These are phyloP conservation scores for Dryadomyces sulphureus DNA, from an alignment of 2,329 filamentous ascomycete genomes.

Conservation along the genomic window DNA sequence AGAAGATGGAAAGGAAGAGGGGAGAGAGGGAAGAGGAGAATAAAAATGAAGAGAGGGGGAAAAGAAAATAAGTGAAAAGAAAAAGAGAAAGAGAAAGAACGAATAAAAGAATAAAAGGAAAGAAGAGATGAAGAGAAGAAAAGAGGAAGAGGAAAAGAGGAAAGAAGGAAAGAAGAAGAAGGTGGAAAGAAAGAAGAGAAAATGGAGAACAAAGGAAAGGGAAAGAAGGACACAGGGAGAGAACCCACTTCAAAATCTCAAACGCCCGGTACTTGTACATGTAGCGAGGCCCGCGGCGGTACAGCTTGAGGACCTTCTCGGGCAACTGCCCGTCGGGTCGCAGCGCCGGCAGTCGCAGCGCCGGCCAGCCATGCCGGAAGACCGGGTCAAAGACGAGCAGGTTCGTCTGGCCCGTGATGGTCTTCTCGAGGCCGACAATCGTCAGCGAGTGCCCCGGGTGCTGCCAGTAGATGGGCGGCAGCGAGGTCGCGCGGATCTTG, in stretches of 20 bases:
- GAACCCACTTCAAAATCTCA: constrained; percentile 56
- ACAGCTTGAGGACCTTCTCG: constrained; percentile 48
- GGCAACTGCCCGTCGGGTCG: constrained; percentile 29
- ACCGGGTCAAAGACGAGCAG: constrained; percentile 82
- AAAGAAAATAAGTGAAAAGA: no score
- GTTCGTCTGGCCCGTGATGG: constrained; percentile 45
- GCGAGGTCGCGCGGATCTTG: constrained; percentile 54
- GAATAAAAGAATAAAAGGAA: not conserved
- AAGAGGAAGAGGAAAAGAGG: not conserved
- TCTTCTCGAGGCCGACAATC: constrained; percentile 70
- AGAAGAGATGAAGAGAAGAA: not conserved
- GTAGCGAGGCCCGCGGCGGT: constrained; percentile 55
- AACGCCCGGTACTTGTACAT: constrained; percentile 60
- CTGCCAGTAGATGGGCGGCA: constrained; percentile 84
- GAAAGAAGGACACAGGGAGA: no score
- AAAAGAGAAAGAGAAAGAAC: no score
- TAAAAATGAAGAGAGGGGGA: no score
- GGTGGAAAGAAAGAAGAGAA: not conserved
- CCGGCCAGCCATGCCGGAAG: constrained; percentile 51
- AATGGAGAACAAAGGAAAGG: not conserved
- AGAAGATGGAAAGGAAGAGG: no score
- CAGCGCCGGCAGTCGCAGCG: constrained; percentile 42
- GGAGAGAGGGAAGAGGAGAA: no score
- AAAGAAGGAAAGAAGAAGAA: not conserved
- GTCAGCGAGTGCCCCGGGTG: constrained; percentile 81